Conservation (phyloP, 1,284 basidiomycete species). For the Ceratobasidium sp. region DNA sequence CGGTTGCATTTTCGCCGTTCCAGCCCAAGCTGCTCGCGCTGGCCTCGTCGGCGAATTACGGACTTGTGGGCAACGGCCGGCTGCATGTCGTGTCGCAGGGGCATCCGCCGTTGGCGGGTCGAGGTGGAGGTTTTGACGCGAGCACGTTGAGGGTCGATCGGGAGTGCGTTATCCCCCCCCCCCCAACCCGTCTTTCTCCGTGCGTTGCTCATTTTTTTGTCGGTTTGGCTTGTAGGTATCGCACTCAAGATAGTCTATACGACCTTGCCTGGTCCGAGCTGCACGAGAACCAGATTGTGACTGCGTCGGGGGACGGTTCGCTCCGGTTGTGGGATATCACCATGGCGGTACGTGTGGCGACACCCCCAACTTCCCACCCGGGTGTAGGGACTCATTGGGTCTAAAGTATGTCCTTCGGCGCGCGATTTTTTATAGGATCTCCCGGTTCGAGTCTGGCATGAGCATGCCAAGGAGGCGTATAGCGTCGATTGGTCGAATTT, state of each 20-base stretch:
- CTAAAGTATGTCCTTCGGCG: constrained; percentile 11
- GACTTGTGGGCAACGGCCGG: constrained; percentile 93
- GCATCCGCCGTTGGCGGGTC: constrained; percentile 16
- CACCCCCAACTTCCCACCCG: constrained; percentile 7
- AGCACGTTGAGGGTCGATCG: constrained; percentile 31
- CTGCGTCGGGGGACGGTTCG: constrained; percentile 91
- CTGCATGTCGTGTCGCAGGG: constrained; percentile 67
- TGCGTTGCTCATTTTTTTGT: background rate
- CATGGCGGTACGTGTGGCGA: constrained; percentile 73
- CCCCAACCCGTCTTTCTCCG: background rate
- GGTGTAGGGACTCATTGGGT: constrained; percentile 18
- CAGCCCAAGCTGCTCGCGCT: constrained; percentile 84
- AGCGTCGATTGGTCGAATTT: constrained; percentile 98
- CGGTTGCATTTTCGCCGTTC: constrained; percentile 92
- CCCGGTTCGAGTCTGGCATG: constrained; percentile 92
- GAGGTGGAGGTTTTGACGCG: constrained; percentile 27
- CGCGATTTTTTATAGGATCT: constrained; percentile 69
- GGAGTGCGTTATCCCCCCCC: constrained; percentile 21
- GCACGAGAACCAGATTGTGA: constrained; percentile 94
- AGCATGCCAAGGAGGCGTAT: constrained; percentile 93
- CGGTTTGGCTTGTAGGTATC: constrained; percentile 70
- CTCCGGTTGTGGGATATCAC: constrained; percentile 93
- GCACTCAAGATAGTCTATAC: constrained; percentile 94
- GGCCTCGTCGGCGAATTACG: constrained; percentile 94
- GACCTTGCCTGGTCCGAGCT: constrained; percentile 93